Base-by-base conservation (phyloP, 169 alveolate genomes). In the Eimeria acervulina region DNA sequence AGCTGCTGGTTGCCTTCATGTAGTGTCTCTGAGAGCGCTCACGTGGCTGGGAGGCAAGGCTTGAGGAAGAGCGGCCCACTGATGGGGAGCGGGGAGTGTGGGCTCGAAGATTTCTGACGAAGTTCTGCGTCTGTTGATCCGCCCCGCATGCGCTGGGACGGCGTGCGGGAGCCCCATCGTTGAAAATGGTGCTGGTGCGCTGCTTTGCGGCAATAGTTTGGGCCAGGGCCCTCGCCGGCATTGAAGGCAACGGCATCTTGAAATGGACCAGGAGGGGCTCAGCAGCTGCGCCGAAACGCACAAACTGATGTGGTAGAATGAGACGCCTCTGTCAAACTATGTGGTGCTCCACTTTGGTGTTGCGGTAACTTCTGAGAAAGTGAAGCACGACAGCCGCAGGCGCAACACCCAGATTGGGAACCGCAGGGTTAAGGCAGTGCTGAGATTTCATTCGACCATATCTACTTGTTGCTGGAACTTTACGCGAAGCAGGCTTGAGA, bases 201-300 rank as follows among this genome's bases (percentile, higher is more conserved):
- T 87, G 93, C 81, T 87, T 87, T 44, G 61, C 63, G 21, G 93
- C 93, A 1, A 87, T 87, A 23, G 47, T 87, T 42, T 87, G 93
- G 81, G 93, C 93, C 51, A 87, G 38, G n/a, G 63, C 93, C 81
- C 93, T 28, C 28, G 93, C 93, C 40, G 93, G 93, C 81, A 70
- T 38, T 33, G 93, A 36, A 6, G 66, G 83, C 61, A 59, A 74
- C 59, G 93, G 93, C 93, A 87, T 87, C 8, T 19, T 61, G 31
- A 36, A 72, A 36, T 36, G 31, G 13, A 33, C 38, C 47, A 19
- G 52, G 17, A 6, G 52, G 51, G 83, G 51, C 51, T 72, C 31
- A 72, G 52, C n/a, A 36, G 1, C 83, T 1, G 15, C 28, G 31
- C 47, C 33, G 31, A 72, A 1, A 6, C 28, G 31, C 83, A 72